Conservation (phyloP, 169 alveolate genomes). For the Besnoitia besnoiti region DNA sequence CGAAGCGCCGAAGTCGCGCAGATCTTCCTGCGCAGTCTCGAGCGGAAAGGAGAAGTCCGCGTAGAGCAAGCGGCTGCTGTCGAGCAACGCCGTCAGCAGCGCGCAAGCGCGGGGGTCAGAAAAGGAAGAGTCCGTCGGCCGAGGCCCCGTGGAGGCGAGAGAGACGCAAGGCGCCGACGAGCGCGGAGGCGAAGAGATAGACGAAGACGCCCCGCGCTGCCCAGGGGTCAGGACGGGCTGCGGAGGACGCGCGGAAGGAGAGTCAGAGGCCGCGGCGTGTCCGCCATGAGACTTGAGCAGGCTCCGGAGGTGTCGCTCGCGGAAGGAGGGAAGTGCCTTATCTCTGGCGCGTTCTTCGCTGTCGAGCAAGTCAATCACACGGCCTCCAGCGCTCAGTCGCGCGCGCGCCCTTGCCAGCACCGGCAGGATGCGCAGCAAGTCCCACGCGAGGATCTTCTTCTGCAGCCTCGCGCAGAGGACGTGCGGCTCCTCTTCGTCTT, state of each 20-base stretch:
- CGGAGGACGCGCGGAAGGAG: background rate
- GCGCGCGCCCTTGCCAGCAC: too few species aligned
- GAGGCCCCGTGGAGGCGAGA: too few species aligned
- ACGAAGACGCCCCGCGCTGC: background rate
- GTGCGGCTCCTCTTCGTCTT: background rate
- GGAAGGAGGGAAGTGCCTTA: background rate
- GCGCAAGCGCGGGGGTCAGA: background rate
- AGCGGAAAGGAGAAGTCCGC: background rate
- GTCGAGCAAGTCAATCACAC: too few species aligned
- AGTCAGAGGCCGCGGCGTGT: background rate
- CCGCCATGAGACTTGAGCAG: background rate
- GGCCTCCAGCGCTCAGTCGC: too few species aligned
- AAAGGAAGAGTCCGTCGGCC: background rate
- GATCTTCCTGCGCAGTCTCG: background rate
- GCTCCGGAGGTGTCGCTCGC: background rate
- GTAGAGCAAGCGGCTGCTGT: slow-evolving; percentile 7
- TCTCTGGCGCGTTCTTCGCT: too few species aligned
- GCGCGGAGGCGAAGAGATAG: background rate
- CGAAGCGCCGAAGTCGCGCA: background rate
- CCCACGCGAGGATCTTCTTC: slow-evolving; percentile 3
- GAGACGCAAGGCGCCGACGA: background rate
- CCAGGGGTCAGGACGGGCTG: background rate
- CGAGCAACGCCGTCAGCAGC: background rate
- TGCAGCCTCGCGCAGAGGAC: slow-evolving; percentile 1
- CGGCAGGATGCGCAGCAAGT: slow-evolving; percentile 23